A percentile compares a stretch with the other conserved stretches of the same genome.
phyloP scores from a whole-genome alignment of 2,329 filamentous ascomycete species.

The Chaetomium globosum region DNA sequence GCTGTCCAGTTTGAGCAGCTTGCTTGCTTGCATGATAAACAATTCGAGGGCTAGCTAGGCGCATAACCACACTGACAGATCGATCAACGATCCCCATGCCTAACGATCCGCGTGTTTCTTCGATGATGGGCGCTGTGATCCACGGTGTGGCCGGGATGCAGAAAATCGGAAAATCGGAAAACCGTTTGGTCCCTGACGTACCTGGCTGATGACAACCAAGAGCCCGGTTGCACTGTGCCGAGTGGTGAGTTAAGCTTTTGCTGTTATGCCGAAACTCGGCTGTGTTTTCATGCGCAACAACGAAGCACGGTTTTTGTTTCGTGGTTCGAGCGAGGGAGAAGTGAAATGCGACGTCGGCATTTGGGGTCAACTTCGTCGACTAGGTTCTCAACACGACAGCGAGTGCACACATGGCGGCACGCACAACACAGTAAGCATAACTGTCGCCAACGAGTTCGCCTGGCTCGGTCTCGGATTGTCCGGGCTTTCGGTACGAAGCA shows the following conservation, averaged over 20 bases:
- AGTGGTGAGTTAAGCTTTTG: constrained; percentile 16
- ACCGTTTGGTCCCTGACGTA: not conserved
- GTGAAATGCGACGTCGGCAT: constrained; percentile 8
- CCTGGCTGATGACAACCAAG: constrained; percentile 19
- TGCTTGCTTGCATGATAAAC: not conserved
- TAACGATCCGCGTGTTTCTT: constrained; percentile 20
- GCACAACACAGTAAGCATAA: no score
- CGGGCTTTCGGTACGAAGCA: not conserved
- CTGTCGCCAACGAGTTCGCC: not conserved
- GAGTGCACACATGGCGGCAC: not conserved
- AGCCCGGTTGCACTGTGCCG: constrained; percentile 30
- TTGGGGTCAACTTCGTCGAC: not conserved
- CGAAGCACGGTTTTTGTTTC: constrained; percentile 29
- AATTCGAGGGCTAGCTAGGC: not conserved
- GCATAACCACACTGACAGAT: constrained; percentile 18
- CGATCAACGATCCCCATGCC: constrained; percentile 1
- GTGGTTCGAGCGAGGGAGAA: constrained; percentile 1
- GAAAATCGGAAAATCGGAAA: constrained; percentile 10
- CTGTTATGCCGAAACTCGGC: constrained; percentile 23
- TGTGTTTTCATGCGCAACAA: constrained; percentile 23
- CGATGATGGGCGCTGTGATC: constrained; percentile 24
- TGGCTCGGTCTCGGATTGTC: not conserved
- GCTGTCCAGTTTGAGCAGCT: no score
- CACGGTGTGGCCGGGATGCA: constrained; percentile 17
- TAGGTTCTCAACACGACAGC: not conserved